Conservation (phyloP, 805 yeast genomes). For the Kuraishia piskuri region DNA sequence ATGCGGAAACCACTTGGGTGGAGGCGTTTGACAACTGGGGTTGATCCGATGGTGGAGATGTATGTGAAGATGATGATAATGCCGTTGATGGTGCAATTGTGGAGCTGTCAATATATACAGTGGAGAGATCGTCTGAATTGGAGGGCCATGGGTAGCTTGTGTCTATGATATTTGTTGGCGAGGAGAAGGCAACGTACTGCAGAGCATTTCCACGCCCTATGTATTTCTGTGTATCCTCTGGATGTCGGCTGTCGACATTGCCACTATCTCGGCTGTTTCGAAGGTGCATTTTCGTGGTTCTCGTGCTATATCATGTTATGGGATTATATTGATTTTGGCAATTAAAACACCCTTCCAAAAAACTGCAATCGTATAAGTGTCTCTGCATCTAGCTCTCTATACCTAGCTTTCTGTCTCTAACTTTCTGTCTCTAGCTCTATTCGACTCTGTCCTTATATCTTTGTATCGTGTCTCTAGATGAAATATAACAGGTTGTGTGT, state of each 20-base stretch:
- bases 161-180: not conserved
- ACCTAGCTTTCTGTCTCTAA: not conserved
- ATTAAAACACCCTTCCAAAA: too few relatives aligned
- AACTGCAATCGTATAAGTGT: too few relatives aligned
- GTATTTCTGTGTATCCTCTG: not conserved
- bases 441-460: not conserved
- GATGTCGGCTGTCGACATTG: not conserved
- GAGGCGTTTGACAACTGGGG: constrained; percentile 25
- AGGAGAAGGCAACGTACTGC: not conserved
- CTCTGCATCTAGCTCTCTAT: too few relatives aligned
- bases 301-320: not conserved
- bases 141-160: not conserved
- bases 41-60: not conserved
- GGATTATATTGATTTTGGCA: too few relatives aligned
- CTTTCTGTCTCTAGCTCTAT: too few relatives aligned
- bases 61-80: not conserved
- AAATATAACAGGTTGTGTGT: too few relatives aligned
- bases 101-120: not conserved
- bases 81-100: not conserved
- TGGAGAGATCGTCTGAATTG: not conserved
- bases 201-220: not conserved
- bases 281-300: not conserved
- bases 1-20: constrained; percentile 59
- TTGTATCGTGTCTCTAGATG: not conserved
- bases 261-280: not conserved